phyloP scores from a whole-genome alignment of 2,329 filamentous ascomycete species.

The Fusarium fujikuroi region DNA sequence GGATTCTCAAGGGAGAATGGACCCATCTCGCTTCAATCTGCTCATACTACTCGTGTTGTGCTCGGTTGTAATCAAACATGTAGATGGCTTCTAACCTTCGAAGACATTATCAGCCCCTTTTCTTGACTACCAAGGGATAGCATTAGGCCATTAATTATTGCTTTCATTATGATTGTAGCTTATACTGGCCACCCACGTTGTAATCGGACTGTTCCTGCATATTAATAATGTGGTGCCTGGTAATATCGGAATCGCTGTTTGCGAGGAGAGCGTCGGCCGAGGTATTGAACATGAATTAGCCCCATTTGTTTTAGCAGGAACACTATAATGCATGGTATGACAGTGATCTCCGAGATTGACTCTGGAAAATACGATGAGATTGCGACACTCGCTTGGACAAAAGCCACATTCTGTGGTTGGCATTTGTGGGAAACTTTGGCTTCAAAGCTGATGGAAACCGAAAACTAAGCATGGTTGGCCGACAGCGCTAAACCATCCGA shows the following conservation, averaged over 20 bases:
- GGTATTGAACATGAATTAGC: background rate
- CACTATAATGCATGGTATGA: conserved; percentile 21
- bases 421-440: conserved; percentile 29
- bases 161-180: conserved; percentile 19
- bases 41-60: conserved; percentile 29
- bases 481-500: conserved; percentile 38
- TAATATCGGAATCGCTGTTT: conserved; percentile 30
- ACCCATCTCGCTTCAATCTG: conserved; percentile 28
- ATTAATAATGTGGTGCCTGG: conserved; percentile 26
- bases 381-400: conserved; percentile 20
- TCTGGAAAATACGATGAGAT: conserved; percentile 29
- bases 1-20: conserved; percentile 27
- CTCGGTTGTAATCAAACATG: conserved; percentile 40
- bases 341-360: conserved; percentile 27
- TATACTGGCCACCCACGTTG: conserved; percentile 26
- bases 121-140: conserved; percentile 19
- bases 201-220: conserved; percentile 31
- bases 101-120: conserved; percentile 29
- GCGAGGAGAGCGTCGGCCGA: conserved; percentile 7
- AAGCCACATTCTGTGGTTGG: conserved; percentile 38
- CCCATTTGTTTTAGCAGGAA: conserved; percentile 10
- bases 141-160: conserved; percentile 36
- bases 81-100: conserved; percentile 18
- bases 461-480: conserved; percentile 19
- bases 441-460: conserved; percentile 16